phyloP scores from a whole-genome alignment of 2,329 filamentous ascomycete genomes.

The Hypoxylon sp. region DNA sequence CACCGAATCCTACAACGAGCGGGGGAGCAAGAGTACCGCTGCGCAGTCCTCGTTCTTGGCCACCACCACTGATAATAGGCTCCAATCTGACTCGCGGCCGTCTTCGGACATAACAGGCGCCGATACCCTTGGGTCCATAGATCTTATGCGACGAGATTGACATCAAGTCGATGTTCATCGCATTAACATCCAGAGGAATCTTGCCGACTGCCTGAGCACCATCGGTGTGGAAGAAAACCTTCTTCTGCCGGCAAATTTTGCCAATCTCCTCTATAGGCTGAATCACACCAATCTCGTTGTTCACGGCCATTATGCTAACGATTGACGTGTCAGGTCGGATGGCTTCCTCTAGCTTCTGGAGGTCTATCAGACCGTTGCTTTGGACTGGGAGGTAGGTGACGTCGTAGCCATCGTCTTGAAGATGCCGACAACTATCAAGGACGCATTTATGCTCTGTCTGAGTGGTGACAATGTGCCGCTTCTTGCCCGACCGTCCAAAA shows the following conservation, averaged over 20 bases:
- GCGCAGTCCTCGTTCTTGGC: slow-evolving; percentile 93
- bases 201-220: slow-evolving; percentile 98
- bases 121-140: slow-evolving; percentile 96
- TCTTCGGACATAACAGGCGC: slow-evolving; percentile 94
- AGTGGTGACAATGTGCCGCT: slow-evolving; percentile 97
- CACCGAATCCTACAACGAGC: slow-evolving; percentile 91
- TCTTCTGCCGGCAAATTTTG: slow-evolving; percentile 88
- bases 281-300: slow-evolving; percentile 99
- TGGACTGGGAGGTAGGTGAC: slow-evolving; percentile 97
- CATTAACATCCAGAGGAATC: slow-evolving; percentile 95
- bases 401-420: slow-evolving; percentile 96
- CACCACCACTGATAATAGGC: slow-evolving; percentile 94
- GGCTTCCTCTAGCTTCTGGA: slow-evolving; percentile 87
- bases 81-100: slow-evolving; percentile 93
- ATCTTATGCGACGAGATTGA: slow-evolving; percentile 99
- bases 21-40: slow-evolving; percentile 94
- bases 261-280: slow-evolving; percentile 96
- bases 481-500: slow-evolving; percentile 92
- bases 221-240: slow-evolving; percentile 98
- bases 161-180: slow-evolving; percentile 98
- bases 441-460: slow-evolving; percentile 99
- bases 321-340: slow-evolving; percentile 92
- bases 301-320: slow-evolving; percentile 98
- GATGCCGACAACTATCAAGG: slow-evolving; percentile 93
- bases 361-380: slow-evolving; percentile 84